Evolutionary conservation across 805 yeast species (phyloP), one percentile per base, ranked within the genome.

Genomic region (Pichia gijzeniarum): DNA sequence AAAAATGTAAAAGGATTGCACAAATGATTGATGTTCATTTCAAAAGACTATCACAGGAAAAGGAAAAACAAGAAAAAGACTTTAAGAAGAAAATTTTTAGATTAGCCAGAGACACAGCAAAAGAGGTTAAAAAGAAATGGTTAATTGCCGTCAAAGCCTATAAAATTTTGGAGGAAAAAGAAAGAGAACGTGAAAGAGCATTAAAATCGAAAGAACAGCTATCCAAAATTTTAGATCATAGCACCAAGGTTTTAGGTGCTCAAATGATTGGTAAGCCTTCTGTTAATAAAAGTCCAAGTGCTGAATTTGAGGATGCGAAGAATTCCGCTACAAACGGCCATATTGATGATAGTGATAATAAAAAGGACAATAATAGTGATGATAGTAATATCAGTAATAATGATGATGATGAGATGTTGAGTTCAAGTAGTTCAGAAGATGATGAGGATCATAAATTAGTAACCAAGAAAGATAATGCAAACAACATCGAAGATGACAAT

Each of bases 101-200:
- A 48, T 62, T 91, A 30, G 95, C 96, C n/a, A 77, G 87, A 54
- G 74, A 81, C 40, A 85, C 95, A 0, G 84, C 85, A 1, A 82
- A 78, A 55, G 88, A 89, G 37, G 96, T 93, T 10, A 83, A 83
- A 63, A 88, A 82, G 61, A 80, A 93, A 57, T 93, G 99, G 99
- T 68, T 73, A 19, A 72, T 89, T 40, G 99, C 97, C 2, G 86
- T 82, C 50, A 88, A 85, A 60, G 95, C 87, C 1, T 82, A 76
- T 58, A 73, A 71, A 40, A 84, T 80, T 14, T 69, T 85, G 48
- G 93, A 85, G 58, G 81, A 82, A 39, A 79, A 82, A 49, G 87
- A 85, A 53, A 82, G 76, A 48, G 95, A 87, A 54, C 90, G 85
- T 52, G 73, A 83, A 55, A 83, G 88, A 59, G 77, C 85, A 44